Base-by-base conservation (phyloP, 257 asterid genomes). In the Solanum piurae region DNA sequence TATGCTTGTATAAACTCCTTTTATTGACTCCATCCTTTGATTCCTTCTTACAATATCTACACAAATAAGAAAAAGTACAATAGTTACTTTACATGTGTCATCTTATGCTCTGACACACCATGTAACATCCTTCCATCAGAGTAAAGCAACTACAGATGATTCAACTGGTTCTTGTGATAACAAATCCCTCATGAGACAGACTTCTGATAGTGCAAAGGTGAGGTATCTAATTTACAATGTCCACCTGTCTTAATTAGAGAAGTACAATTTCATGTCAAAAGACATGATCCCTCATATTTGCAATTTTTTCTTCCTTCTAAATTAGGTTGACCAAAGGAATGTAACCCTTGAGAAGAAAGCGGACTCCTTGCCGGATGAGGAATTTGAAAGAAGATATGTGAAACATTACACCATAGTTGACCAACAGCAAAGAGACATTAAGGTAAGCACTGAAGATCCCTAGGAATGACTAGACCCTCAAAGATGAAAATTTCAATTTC, bases 361-460 rank as follows among this genome's bases (percentile, higher is more conserved):
- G 42, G 90, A 86, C 86, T 89, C 74, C 90, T 38, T 84, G 49
- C 93, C 64, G 71, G 95, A 92, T 88, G 87, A 93, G 88, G 93
- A 93, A 89, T 87, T 91, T 69, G 91, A 93, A 76, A 89, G 90
- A 82, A 89, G 90, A 86, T 88, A 89, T 72, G 58, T 86, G 91
- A 94, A 94, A 92, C 96, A 93, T 86, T 90, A 89, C 89, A 71
- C 88, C 92, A 92, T 94, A 37, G 94, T 94, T 89, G 95, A 93
- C 89, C 94, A 91, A 86, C 99, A 97, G 58, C 95, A 94, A 60
- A 92, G 90, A 83, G 96, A 93, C 83, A 87, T 97, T 86, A 93
- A 91, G 97, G 99, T 93, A 90, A 83, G 74, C 79, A 86, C 31
- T 75, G 72, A 86, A 85, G 68, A 88, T 83, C 23, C 62, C 83